phyloP scores from a whole-genome alignment of 257 asterid genomes.

The Petunia secreta region DNA sequence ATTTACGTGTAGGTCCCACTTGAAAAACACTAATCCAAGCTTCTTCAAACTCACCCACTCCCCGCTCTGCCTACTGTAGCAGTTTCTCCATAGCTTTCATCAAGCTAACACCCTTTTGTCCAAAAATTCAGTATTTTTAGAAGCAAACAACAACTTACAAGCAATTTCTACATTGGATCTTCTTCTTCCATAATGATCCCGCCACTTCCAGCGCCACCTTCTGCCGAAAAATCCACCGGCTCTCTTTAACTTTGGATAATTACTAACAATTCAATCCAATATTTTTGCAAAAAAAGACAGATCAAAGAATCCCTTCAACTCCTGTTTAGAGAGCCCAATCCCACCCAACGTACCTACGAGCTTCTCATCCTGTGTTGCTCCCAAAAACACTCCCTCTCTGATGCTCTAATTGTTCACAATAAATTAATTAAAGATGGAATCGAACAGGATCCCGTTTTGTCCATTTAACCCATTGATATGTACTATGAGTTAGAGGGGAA shows the following conservation, averaged over 20 bases:
- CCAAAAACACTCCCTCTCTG: conserved; percentile 41
- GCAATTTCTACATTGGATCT: too few species aligned
- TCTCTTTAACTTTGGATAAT: conserved; percentile 24
- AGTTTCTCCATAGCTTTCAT: too few species aligned
- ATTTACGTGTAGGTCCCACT: too few species aligned
- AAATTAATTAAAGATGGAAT: conserved; percentile 65
- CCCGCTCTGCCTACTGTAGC: too few species aligned
- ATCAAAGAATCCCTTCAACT: conserved; percentile 74
- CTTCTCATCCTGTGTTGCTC: conserved; percentile 75
- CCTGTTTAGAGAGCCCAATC: conserved; percentile 58
- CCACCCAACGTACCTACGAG: conserved; percentile 80
- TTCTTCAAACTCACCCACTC: too few species aligned
- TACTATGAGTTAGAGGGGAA: conserved; percentile 45
- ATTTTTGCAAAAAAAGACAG: conserved; percentile 74
- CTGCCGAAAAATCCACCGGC: too few species aligned
- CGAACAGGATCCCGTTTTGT: conserved; percentile 75
- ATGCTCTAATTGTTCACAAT: conserved; percentile 59
- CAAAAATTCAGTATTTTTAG: too few species aligned
- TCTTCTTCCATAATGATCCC: too few species aligned
- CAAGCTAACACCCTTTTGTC: too few species aligned
- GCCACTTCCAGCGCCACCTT: too few species aligned
- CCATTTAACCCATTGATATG: conserved; percentile 81
- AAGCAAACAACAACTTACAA: too few species aligned
- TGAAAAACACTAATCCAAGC: too few species aligned
- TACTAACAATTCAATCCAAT: conserved; percentile 65